phyloP scores from a whole-genome alignment of 495 filamentous ascomycete genomes.

The Aspergillus ellipticus region DNA sequence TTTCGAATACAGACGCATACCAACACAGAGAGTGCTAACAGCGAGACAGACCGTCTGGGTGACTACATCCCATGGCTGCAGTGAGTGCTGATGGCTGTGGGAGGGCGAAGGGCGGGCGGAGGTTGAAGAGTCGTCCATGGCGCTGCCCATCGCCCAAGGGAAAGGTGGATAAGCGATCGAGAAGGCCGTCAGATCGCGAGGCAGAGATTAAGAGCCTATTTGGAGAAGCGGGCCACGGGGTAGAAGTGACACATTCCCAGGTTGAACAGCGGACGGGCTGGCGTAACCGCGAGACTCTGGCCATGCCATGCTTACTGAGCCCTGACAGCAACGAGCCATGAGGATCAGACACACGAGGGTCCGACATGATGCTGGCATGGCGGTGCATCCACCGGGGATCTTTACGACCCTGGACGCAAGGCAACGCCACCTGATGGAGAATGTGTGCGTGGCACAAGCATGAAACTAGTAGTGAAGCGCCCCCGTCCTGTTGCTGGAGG shows the following conservation, averaged over 20 bases:
- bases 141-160: background rate
- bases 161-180: background rate
- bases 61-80: slow-evolving; percentile 17
- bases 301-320: background rate
- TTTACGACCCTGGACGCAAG: background rate
- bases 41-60: slow-evolving; percentile 22
- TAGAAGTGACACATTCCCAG: background rate
- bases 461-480: background rate
- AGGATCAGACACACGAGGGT: background rate
- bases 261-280: background rate
- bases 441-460: slow-evolving; percentile 1
- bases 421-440: background rate
- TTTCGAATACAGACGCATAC: slow-evolving; percentile 24
- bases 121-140: background rate
- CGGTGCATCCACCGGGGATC: background rate
- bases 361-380: background rate
- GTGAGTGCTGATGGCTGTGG: slow-evolving; percentile 10
- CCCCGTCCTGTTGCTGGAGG: background rate
- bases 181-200: background rate
- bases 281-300: background rate
- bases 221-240: background rate
- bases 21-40: slow-evolving; percentile 24
- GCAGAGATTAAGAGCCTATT: background rate
- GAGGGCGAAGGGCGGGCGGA: no score
- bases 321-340: background rate